These are phyloP conservation scores for Penicillium soppii DNA, from an alignment of 495 filamentous ascomycete genomes.

Conservation along the genomic window DNA sequence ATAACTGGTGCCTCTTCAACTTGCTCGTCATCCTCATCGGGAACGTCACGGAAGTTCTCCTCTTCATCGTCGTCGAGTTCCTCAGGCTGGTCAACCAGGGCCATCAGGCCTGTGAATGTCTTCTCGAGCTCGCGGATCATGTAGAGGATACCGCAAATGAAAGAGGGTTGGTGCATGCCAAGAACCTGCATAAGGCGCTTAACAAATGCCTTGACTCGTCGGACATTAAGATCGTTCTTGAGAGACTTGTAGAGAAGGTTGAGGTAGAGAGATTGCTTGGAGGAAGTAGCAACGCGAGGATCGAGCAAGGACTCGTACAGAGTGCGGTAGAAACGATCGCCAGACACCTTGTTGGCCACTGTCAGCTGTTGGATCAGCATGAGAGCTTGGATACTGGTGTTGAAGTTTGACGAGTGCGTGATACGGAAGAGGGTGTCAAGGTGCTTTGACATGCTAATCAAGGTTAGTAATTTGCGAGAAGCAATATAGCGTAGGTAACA, in stretches of 20 bases:
- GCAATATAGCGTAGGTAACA: slow-evolving; percentile 22
- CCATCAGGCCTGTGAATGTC: slow-evolving; percentile 70
- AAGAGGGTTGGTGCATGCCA: slow-evolving; percentile 83
- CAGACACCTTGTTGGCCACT: slow-evolving; percentile 68
- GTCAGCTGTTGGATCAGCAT: slow-evolving; percentile 95
- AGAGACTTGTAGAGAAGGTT: slow-evolving; percentile 86
- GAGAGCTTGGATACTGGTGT: slow-evolving; percentile 93
- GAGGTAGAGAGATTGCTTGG: slow-evolving; percentile 92
- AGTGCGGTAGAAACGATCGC: slow-evolving; percentile 91
- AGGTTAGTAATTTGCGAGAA: slow-evolving; percentile 15
- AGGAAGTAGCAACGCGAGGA: slow-evolving; percentile 80
- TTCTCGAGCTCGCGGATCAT: slow-evolving; percentile 77
- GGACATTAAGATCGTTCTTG: slow-evolving; percentile 81
- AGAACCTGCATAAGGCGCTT: slow-evolving; percentile 90
- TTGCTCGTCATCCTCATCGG: slow-evolving; percentile 51
- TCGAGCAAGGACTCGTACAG: slow-evolving; percentile 94
- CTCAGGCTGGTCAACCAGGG: slow-evolving; percentile 72
- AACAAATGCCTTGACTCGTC: slow-evolving; percentile 90
- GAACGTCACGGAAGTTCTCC: slow-evolving; percentile 70
- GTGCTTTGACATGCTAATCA: slow-evolving; percentile 69
- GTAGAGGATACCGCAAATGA: slow-evolving; percentile 86
- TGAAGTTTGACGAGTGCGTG: slow-evolving; percentile 97
- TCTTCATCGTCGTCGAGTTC: slow-evolving; percentile 64
- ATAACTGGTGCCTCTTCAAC: slow-evolving; percentile 19
- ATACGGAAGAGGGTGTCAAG: slow-evolving; percentile 92